Evolutionary conservation across 768 basidiomycete species (phyloP).

Genomic region (Auricularia cornea): DNA sequence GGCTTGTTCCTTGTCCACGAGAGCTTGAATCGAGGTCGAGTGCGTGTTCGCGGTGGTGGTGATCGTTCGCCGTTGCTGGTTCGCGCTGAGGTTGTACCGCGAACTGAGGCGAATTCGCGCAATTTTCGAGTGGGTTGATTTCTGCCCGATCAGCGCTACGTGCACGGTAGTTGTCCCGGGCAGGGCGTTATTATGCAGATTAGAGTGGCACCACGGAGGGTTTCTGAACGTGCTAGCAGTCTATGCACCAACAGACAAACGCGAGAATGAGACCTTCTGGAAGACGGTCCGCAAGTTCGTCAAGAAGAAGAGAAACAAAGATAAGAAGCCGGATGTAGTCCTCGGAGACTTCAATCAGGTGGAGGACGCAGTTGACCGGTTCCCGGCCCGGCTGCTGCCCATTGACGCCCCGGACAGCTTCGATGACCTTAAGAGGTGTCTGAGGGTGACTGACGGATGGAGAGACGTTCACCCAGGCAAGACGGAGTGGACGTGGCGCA

Average conservation of each 20-base stretch:
- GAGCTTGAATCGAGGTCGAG: too few species aligned
- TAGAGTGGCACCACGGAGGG: neutral
- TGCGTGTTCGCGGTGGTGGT: too few species aligned
- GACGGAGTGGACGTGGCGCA: neutral
- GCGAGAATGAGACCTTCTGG: neutral
- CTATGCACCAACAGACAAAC: neutral
- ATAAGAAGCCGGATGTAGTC: conserved; percentile 7
- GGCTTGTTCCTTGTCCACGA: too few species aligned
- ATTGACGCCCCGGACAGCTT: neutral
- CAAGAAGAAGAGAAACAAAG: too few species aligned
- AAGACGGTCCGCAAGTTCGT: neutral
- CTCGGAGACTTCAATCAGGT: conserved; percentile 15
- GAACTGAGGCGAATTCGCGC: too few species aligned
- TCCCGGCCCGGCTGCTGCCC: conserved; percentile 1
- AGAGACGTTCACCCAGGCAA: neutral
- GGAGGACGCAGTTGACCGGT: conserved; percentile 12
- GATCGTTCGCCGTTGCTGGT: too few species aligned
- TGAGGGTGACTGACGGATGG: neutral
- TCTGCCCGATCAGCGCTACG: too few species aligned
- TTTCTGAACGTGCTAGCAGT: neutral
- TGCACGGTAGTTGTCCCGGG: neutral
- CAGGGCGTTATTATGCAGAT: neutral
- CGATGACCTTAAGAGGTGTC: neutral
- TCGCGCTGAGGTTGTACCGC: too few species aligned
- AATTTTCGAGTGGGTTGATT: too few species aligned